Base-by-base conservation (phyloP, 441 rosid genomes). In the Manihot esculenta region DNA sequence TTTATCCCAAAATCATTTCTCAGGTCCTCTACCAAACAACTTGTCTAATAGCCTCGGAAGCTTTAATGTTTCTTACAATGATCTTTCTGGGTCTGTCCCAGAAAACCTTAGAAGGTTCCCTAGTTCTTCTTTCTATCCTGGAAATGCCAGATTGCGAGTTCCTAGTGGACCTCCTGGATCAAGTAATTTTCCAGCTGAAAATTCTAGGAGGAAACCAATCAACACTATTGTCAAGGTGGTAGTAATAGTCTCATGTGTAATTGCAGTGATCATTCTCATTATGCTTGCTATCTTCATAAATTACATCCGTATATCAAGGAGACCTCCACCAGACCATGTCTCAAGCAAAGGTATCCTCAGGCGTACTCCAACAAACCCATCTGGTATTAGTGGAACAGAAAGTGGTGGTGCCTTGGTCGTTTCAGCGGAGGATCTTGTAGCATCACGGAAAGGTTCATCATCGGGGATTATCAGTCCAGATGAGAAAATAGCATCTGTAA, bases 1-100 rank as follows among this genome's bases (percentile, higher is more conserved):
- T 82, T 77, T 93, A 69, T 92, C 98, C 23, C 88, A 87, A 75
- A 95, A 93, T 80, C 84, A 79, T 76, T 86, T 95, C 79, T 76
- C 88, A 2, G 99, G 98, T 78, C 84, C 89, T 69, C 80, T 95
- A 56, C 97, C 98, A 8, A 83, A 62, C 81, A 93, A 92, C 75
- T 77, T 93, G 77, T 81, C 98, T 44, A 77, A 27, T 50, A 76
- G 79, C 72, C 89, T 95, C 54, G 74, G 71, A 71, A 86, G 82
- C 76, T 85, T 95, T 74, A 95, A 93, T 78, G 97, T 82, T 66
- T 89, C 99, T 11, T 75, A 86, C 74, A 95, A 95, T 72, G 89
- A 93, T 82, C 88, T 95, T 51, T 88, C 97, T 70, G 99, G 99
- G 12, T 82, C 74, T 75, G 97, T 93, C 72, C 98, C 99, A 41